Base-by-base conservation (phyloP, 1,284 basidiomycete genomes). In the Ceratobasidium sp. region DNA sequence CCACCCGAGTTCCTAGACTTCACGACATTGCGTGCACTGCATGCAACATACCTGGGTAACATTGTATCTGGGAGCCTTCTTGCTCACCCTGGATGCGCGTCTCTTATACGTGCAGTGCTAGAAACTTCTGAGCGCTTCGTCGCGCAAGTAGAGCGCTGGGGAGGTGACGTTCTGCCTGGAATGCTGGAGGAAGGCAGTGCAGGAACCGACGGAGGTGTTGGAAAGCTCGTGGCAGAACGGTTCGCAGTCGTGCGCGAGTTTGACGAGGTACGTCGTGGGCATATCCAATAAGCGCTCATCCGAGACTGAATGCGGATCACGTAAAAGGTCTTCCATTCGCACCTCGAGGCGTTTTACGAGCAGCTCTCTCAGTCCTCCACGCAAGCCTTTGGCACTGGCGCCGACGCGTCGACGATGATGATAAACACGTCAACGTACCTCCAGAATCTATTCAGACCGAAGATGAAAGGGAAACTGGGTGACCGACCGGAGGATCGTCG, bases 161-260 rank as follows among this genome's bases (percentile, higher is more conserved):
- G 93, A n/a, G 95, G 94, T 0, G 94, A 97, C 80, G 89, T 97
- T 2, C 84, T 97, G 0, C 95, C 95, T 11, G 93, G 91, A 0
- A 84, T 96, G 53, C 83, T 96, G 50, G 90, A 90, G 76, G 94
- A 95, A 79, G 93, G 92, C 29, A 93, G 91, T 79, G 80, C 92
- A 60, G 84, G 85, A 4, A 80, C 80, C 3, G 87, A 87, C 17
- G 84, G 83, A 19, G 86, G 86, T 73, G 88, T 94, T 9, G 93
- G 91, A 3, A 84, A 84, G 50, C 85, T 91, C 86, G 92, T 96
- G 0, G 85, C 86, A 77, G 91, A 94, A 79, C 87, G 94, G 60
- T 87, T 88, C 81, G 79, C 81, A 9, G 84, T 89, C 41, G 89
- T 96, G 7, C 86, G 89, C 11, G 90, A 93, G 77, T 91, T 95